phyloP scores from a whole-genome alignment of 2,329 filamentous ascomycete species.

The Alternaria dauci region DNA sequence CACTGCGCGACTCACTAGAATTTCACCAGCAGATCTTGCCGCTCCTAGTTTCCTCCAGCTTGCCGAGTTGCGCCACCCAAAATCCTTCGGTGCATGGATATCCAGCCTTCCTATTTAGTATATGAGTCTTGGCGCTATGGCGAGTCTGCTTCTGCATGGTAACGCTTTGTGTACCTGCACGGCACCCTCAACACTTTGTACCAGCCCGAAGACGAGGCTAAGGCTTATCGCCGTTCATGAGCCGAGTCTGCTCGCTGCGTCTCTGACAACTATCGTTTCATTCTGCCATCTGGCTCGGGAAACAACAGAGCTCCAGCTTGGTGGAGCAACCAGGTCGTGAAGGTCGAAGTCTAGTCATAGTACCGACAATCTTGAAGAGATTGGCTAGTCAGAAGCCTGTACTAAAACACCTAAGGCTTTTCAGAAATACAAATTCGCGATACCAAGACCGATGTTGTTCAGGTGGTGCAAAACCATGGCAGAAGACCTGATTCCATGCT shows the following conservation, averaged over 20 bases:
- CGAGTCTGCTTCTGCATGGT: constrained; percentile 12
- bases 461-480: too few species aligned
- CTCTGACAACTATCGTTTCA: not conserved
- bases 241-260: not conserved
- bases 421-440: too few species aligned
- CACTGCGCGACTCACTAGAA: not conserved
- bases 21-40: not conserved
- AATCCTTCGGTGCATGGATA: not conserved
- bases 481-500: too few species aligned
- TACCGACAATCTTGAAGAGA: too few species aligned
- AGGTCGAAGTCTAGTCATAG: too few species aligned
- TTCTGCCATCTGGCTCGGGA: not conserved
- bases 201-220: constrained; percentile 46
- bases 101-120: not conserved
- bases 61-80: constrained; percentile 2
- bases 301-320: not conserved
- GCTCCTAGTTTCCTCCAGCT: not conserved
- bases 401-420: too few species aligned
- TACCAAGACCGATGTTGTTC: too few species aligned
- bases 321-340: too few species aligned
- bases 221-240: not conserved
- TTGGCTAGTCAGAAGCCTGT: too few species aligned
- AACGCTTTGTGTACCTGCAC: constrained; percentile 49
- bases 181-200: constrained; percentile 55
- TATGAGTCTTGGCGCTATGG: not conserved